Percentiles rank a stretch among this genome's conserved stretches.
Evolutionary conservation across 1,284 basidiomycete species (phyloP).

Genomic region (Cryptococcus maquisensis): DNA sequence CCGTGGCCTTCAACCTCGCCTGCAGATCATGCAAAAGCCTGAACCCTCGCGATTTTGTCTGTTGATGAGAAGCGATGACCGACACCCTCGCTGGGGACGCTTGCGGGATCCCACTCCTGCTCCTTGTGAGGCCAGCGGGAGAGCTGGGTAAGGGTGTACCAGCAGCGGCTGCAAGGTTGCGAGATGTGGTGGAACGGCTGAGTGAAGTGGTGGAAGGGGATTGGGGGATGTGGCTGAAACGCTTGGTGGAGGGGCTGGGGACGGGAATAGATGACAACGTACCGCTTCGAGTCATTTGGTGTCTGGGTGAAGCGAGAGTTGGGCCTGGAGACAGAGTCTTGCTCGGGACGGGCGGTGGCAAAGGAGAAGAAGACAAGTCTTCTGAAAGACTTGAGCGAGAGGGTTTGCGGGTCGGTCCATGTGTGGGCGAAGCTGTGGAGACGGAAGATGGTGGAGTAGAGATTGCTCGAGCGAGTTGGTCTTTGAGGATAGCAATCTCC

Average conservation of each 20-base stretch:
- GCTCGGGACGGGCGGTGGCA: conserved; percentile 10
- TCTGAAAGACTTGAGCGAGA: conserved; percentile 1
- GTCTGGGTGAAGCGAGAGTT: not conserved
- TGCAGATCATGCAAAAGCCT: conserved; percentile 39
- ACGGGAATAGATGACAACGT: conserved; percentile 49
- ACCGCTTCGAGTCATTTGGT: conserved; percentile 16
- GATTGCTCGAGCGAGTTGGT: conserved; percentile 52
- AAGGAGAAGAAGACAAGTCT: conserved; percentile 3
- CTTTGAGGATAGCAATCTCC: conserved; percentile 75
- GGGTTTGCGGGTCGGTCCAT: conserved; percentile 14
- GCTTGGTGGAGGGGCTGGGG: conserved; percentile 20
- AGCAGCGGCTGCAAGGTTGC: conserved; percentile 29
- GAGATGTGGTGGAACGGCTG: conserved; percentile 34
- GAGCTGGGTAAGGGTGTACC: conserved; percentile 11
- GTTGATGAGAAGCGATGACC: conserved; percentile 12
- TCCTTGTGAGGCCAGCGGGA: conserved; percentile 7
- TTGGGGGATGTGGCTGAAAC: conserved; percentile 10
- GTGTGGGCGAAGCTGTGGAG: conserved; percentile 26
- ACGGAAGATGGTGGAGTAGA: conserved; percentile 39
- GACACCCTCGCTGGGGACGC: conserved; percentile 14
- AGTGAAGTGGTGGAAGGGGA: conserved; percentile 36
- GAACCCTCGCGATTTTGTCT: conserved; percentile 36
- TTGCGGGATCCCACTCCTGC: conserved; percentile 4
- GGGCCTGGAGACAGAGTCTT: conserved; percentile 6
- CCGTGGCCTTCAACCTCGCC: conserved; percentile 38